Conservation (phyloP, 2,329 filamentous ascomycete genomes). For the Colletotrichum sp. region DNA sequence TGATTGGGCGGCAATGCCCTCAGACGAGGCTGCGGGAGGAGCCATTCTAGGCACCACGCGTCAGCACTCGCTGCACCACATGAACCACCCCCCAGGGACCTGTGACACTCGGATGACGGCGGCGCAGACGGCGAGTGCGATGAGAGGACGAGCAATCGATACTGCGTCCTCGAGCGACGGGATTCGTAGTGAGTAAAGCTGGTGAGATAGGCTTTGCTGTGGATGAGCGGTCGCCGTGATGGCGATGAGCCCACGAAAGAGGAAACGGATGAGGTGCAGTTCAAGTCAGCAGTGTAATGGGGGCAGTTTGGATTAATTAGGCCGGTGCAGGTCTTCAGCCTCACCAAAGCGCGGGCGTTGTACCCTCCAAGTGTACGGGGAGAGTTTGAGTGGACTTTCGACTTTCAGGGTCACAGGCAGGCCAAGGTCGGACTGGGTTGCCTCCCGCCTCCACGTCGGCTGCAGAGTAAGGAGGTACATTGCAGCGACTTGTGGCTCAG, state of each 20-base stretch:
- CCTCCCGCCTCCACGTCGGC: conserved; percentile 17
- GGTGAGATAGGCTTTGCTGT: background rate
- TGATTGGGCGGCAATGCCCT: conserved; percentile 22
- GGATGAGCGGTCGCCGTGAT: conserved; percentile 21
- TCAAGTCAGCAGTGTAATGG: conserved; percentile 7
- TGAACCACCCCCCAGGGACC: conserved; percentile 8
- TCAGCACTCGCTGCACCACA: conserved; percentile 22
- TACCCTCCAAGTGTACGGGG: background rate
- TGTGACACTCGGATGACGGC: conserved; percentile 15
- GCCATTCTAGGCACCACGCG: conserved; percentile 23
- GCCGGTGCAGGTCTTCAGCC: conserved; percentile 15
- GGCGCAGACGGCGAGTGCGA: background rate
- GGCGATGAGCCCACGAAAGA: conserved; percentile 22
- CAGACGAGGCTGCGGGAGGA: conserved; percentile 23
- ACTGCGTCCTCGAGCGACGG: background rate
- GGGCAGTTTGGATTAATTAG: conserved; percentile 22
- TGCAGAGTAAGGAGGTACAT: conserved; percentile 12
- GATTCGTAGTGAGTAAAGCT: background rate
- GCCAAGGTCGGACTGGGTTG: conserved; percentile 19
- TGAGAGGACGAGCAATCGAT: background rate
- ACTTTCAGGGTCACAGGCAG: background rate
- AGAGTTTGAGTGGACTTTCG: background rate
- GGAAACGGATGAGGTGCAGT: conserved; percentile 18
- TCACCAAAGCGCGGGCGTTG: conserved; percentile 11
- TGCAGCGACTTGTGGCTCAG: background rate